Conservation (phyloP, 2,329 filamentous ascomycete species). For the Fusarium staphyleae region DNA sequence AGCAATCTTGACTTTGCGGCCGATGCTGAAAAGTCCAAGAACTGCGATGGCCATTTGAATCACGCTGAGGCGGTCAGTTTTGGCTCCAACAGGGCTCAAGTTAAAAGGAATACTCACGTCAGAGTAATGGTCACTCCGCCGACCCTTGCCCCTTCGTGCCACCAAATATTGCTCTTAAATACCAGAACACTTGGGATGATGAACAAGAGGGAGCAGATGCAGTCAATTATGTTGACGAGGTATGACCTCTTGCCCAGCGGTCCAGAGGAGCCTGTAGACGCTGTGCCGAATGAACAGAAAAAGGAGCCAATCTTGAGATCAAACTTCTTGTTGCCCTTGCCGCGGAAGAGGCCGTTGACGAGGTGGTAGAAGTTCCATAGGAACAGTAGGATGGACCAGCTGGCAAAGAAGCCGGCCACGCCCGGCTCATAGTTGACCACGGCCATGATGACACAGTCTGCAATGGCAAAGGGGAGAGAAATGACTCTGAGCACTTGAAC, state of each 20-base stretch:
- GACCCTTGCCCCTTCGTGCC: not conserved
- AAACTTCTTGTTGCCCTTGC: conserved; percentile 24
- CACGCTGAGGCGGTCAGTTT: conserved; percentile 7
- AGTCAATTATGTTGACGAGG: conserved; percentile 26
- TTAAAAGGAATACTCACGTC: conserved; percentile 21
- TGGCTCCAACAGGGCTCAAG: not conserved
- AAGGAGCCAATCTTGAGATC: conserved; percentile 36
- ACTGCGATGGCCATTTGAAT: conserved; percentile 24
- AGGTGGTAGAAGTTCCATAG: conserved; percentile 24
- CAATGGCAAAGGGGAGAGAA: conserved; percentile 23
- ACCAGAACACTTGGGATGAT: conserved; percentile 29
- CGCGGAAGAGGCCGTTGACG: conserved; percentile 10
- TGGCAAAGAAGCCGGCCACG: conserved; percentile 17
- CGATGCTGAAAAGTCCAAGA: conserved; percentile 27
- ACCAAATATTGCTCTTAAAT: not conserved
- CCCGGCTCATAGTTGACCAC: not conserved
- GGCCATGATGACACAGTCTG: conserved; percentile 23
- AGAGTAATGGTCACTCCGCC: conserved; percentile 27
- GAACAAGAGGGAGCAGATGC: conserved; percentile 26
- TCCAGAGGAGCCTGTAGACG: not conserved
- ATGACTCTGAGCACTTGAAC: conserved; percentile 25
- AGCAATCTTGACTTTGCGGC: conserved; percentile 30
- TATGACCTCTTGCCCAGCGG: conserved; percentile 7
- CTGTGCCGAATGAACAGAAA: conserved; percentile 28
- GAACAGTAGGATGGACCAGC: conserved; percentile 16